Percentiles rank a stretch among this genome's conserved stretches.
Evolutionary conservation across 108 stramenopile species (phyloP).

Genomic region (Chaetoceros muelleri): DNA sequence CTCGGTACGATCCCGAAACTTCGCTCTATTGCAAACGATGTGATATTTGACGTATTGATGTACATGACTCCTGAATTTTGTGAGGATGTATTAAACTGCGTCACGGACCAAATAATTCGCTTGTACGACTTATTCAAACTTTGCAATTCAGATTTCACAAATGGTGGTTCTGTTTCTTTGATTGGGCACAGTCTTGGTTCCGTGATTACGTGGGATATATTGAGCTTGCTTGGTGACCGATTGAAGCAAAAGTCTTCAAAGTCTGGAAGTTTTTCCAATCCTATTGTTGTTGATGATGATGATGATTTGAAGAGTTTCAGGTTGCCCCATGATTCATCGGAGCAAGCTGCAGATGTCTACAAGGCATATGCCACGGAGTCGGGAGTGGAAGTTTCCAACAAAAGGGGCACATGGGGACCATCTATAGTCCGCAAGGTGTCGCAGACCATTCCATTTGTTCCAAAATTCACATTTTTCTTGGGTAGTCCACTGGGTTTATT

Average conservation of each 20-base stretch:
- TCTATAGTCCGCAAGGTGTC: slow-evolving; percentile 39
- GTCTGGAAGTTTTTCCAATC: slow-evolving; percentile 12
- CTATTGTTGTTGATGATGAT: slow-evolving; percentile 16
- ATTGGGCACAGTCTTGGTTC: slow-evolving; percentile 81
- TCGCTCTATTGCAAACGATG: slow-evolving; percentile 78
- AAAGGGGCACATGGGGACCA: slow-evolving; percentile 76
- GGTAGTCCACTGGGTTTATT: slow-evolving; percentile 78
- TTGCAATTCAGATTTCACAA: slow-evolving; percentile 31
- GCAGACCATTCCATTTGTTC: slow-evolving; percentile 55
- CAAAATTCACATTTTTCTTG: slow-evolving; percentile 56
- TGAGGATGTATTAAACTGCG: slow-evolving; percentile 55
- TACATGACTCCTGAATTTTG: slow-evolving; percentile 73
- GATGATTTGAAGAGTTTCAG: background rate
- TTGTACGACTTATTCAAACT: slow-evolving; percentile 39
- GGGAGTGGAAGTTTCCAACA: background rate
- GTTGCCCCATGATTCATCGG: background rate
- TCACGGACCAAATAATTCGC: slow-evolving; percentile 55
- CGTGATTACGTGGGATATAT: slow-evolving; percentile 82
- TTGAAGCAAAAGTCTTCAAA: slow-evolving; percentile 14
- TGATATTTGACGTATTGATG: slow-evolving; percentile 45
- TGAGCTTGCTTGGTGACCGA: slow-evolving; percentile 51
- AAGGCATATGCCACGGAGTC: background rate
- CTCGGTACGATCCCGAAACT: slow-evolving; percentile 65
- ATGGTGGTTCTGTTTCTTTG: slow-evolving; percentile 49
- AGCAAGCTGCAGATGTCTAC: background rate